Base-by-base conservation (phyloP, 192 early-diverging fungal species). In the Linnemannia zychae region DNA sequence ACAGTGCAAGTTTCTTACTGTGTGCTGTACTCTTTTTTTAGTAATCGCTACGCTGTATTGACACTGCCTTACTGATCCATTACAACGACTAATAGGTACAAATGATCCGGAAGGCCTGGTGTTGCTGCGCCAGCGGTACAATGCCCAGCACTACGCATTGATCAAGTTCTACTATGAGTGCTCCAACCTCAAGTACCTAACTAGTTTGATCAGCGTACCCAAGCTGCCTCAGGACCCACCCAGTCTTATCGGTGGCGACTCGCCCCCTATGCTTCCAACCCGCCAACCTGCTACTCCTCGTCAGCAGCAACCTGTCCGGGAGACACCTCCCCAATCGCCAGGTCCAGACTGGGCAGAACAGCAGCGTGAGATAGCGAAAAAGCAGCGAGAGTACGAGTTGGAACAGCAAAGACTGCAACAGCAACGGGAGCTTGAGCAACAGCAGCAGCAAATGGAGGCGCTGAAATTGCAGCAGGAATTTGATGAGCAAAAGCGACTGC, bases 131-230 rank as follows among this genome's bases (percentile, higher is more conserved):
- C 92, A 93, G 71, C 91, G 96, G 40, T 98, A 95, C 89, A 97
- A 97, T 81, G 79, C 86, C 17, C 92, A 94, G 76, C 97, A 98
- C 88, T 95, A 97, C 78, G 91, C 89, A 13, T 84, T 99, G 72
- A 90, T 95, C 77, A 92, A 93, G 75, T 99, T 98, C 86, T 99
- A 99, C 89, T 90, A 92, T 83, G 95, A 98, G 67, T 97, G 96
- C 81, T 93, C 93, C 34, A 94, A 94, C 57, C 82, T 98, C 28
- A 92, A 93, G 73, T 98, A 98, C 88, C 86, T 98, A 47, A 97
- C 96, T 18, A 97, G 95, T 60, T 90, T 98, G 52, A 96, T 98
- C 71, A 92, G 88, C 34, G 95, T 98, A 22, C 98, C 97, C 18
- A 92, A 91, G 71, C 87, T 98, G 46, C 90, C 94, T 3, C 91